Evolutionary conservation across 768 basidiomycete species (phyloP), one percentile per base, ranked within the genome.

Genomic region (Lactarius hengduanensis): DNA sequence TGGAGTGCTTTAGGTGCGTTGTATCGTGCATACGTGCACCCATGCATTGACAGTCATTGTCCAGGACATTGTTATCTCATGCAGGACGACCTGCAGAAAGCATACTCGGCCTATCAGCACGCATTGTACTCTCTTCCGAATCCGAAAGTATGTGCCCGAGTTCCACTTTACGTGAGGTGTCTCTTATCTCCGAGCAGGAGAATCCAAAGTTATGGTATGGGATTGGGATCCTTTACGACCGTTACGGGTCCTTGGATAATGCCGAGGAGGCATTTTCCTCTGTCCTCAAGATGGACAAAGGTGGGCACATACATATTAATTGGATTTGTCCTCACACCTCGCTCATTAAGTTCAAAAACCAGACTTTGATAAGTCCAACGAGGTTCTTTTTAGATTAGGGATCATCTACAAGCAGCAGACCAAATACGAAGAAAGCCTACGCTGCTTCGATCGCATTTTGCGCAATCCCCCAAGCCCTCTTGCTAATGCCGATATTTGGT

Each of bases 181-280:
- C 63, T 20, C 58, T 54, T 60, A 61, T 65, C 59, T 55, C 61
- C 59, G 36, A 66, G 36, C 72, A 88, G 83, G 88, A 98, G 84
- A 97, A 99, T 77, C 96, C 96, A 4, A 98, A 98, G 75, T 82
- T 99, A 10, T 99, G 97, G 97, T 99, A 98, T 75, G 97, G 97
- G 41, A 98, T 99, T 74, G 97, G 97, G 40, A 98, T 98, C 64
- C 87, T 98, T 40, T 98, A 99, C 73, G 97, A 99, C 81, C 90
- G 97, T 36, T 99, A 98, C 73, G 97, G 97, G 18, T 96, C 94
- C 61, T 83, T 99, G 75, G 96, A 99, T 78, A 97, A 98, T 72
- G 97, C 97, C 70, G 97, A 99, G 78, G 97, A 98, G 76, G 97
- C 97, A 0, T 99, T 99, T 73, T 89, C 94, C 0, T 95, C 92